Conservation (phyloP, 73 alveolate species). For the Paramecium pentaurelia region DNA sequence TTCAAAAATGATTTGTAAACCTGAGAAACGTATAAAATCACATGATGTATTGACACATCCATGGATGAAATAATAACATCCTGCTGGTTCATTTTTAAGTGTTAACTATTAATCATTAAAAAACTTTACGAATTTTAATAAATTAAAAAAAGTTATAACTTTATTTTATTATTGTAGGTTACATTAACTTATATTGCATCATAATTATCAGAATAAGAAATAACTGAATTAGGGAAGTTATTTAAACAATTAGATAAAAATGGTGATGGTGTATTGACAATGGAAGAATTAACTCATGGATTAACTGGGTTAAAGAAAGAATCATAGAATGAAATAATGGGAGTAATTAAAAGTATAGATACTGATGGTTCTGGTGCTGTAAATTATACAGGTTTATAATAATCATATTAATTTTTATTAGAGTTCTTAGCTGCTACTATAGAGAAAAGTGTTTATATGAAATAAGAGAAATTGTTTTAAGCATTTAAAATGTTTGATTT, state of each 20-base stretch:
- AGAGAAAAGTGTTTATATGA: slow-evolving; percentile 57
- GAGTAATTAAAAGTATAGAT: slow-evolving; percentile 49
- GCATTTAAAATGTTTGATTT: slow-evolving; percentile 65
- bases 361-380: slow-evolving; percentile 64
- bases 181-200: slow-evolving; percentile 66
- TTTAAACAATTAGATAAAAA: slow-evolving; percentile 64
- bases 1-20: slow-evolving; percentile 65
- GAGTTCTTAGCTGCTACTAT: slow-evolving; percentile 62
- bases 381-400: slow-evolving; percentile 44
- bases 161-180: slow-evolving; percentile 53
- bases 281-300: slow-evolving; percentile 68
- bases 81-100: slow-evolving; percentile 27
- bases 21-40: slow-evolving; percentile 67
- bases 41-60: slow-evolving; percentile 75
- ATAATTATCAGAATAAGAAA: slow-evolving; percentile 58
- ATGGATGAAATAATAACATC: slow-evolving; percentile 62
- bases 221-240: slow-evolving; percentile 48
- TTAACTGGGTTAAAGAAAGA: slow-evolving; percentile 49
- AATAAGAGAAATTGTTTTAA: slow-evolving; percentile 48
- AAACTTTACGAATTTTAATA: slow-evolving; percentile 11
- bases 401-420: background rate
- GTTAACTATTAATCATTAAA: slow-evolving; percentile 34
- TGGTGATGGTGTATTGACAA: slow-evolving; percentile 70
- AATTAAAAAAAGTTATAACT: slow-evolving; percentile 40
- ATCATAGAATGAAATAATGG: slow-evolving; percentile 41